Evolutionary conservation across 345 rosid genomes (phyloP).

Genomic region (Brassica napus): DNA sequence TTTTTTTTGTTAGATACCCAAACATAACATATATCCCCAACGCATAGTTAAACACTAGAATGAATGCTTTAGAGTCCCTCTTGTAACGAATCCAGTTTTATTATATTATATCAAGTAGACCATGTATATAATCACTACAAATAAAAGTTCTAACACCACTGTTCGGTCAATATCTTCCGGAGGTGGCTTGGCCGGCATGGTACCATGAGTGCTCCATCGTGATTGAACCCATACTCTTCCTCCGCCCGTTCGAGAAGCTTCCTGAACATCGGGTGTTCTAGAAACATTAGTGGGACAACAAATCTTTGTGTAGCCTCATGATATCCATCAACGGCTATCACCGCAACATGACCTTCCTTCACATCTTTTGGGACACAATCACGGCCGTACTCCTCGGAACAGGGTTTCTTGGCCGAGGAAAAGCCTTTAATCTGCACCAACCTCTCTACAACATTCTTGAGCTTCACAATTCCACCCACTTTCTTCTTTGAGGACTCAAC

Average conservation of each 20-base stretch:
- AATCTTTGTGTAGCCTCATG: conserved; percentile 52
- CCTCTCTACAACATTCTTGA: conserved; percentile 43
- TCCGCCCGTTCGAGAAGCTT: conserved; percentile 46
- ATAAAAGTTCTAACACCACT: conserved; percentile 14
- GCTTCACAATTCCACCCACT: conserved; percentile 40
- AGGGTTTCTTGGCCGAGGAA: conserved; percentile 28
- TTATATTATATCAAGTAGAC: background rate
- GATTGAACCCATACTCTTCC: conserved; percentile 48
- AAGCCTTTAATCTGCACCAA: conserved; percentile 39
- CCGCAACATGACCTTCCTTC: conserved; percentile 72
- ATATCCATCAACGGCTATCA: conserved; percentile 52
- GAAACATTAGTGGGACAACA: conserved; percentile 52
- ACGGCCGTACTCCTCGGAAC: conserved; percentile 21
- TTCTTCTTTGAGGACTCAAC: conserved; percentile 36
- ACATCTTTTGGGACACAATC: conserved; percentile 62
- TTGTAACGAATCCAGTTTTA: conserved; percentile 2
- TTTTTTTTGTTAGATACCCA: too few relatives aligned
- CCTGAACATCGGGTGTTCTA: conserved; percentile 50
- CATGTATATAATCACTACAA: conserved; percentile 3
- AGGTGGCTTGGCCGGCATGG: conserved; percentile 47
- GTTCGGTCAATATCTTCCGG: conserved; percentile 42
- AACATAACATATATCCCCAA: too few relatives aligned
- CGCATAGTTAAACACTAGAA: too few relatives aligned
- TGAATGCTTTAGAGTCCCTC: background rate
- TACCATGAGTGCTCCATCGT: conserved; percentile 48